A percentile compares a stretch with the other conserved stretches of the same genome.
phyloP scores from a whole-genome alignment of 108 stramenopile species.

The Stephanodiscus triporus region DNA sequence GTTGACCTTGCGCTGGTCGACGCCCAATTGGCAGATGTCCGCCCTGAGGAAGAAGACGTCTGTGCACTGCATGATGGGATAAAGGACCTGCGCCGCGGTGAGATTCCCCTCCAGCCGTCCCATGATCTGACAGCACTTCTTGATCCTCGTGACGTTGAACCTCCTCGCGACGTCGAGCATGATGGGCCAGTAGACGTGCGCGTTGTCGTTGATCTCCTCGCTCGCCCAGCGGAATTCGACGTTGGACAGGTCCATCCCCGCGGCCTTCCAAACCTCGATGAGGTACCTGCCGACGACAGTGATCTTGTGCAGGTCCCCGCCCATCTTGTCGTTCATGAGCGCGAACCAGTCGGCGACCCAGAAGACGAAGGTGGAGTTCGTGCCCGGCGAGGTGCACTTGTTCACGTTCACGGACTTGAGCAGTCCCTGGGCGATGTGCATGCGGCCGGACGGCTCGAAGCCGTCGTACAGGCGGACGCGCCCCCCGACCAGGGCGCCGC shows the following conservation, averaged over 20 bases:
- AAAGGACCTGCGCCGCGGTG: slow-evolving; percentile 96
- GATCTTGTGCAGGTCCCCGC: slow-evolving; percentile 94
- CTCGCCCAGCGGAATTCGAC: slow-evolving; percentile 99
- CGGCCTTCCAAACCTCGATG: slow-evolving; percentile 99
- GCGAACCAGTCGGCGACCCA: slow-evolving; percentile 99
- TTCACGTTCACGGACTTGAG: slow-evolving; percentile 98
- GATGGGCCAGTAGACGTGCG: slow-evolving; percentile 88
- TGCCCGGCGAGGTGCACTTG: slow-evolving; percentile 87
- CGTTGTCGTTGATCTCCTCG: slow-evolving; percentile 95
- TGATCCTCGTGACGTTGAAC: slow-evolving; percentile 93
- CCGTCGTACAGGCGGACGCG: slow-evolving; percentile 95
- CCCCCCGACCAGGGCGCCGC: too few relatives aligned
- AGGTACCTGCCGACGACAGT: slow-evolving; percentile 95
- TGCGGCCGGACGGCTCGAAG: slow-evolving; percentile 98
- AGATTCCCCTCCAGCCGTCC: slow-evolving; percentile 94
- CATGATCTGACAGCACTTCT: slow-evolving; percentile 99
- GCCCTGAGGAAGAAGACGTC: slow-evolving; percentile 99
- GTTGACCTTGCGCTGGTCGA: slow-evolving; percentile 99
- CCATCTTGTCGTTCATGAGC: slow-evolving; percentile 99
- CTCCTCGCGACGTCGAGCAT: slow-evolving; percentile 98
- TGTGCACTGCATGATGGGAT: slow-evolving; percentile 99
- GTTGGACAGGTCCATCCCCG: slow-evolving; percentile 96
- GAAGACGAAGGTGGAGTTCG: slow-evolving; percentile 94
- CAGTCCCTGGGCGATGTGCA: slow-evolving; percentile 99
- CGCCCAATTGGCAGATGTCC: slow-evolving; percentile 99